Evolutionary conservation across 805 yeast species (phyloP).

Genomic region (Teunomyces stri): DNA sequence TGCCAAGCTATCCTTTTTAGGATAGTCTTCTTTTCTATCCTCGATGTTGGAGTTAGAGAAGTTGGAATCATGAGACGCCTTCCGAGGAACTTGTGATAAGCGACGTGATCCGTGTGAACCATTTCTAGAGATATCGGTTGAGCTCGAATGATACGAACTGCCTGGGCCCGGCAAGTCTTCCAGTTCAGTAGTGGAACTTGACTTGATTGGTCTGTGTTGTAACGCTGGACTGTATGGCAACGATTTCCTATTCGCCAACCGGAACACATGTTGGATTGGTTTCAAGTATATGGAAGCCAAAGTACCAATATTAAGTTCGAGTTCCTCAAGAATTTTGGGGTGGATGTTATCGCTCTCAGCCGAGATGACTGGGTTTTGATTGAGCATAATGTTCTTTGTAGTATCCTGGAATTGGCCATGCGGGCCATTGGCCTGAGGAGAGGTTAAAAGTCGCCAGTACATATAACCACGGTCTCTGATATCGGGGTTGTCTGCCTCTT

Average conservation of each 20-base stretch:
- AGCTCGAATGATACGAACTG: conserved; percentile 1
- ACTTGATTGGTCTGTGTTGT: conserved; percentile 19
- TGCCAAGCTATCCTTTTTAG: conserved; percentile 28
- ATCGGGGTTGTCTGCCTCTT: conserved; percentile 78
- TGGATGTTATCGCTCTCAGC: conserved; percentile 70
- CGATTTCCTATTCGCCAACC: conserved; percentile 52
- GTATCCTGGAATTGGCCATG: conserved; percentile 39
- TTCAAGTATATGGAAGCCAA: conserved; percentile 81
- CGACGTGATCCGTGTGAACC: conserved; percentile 11
- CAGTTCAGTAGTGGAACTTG: conserved; percentile 6
- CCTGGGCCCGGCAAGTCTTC: neutral
- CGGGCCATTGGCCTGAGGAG: conserved; percentile 31
- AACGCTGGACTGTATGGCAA: conserved; percentile 49
- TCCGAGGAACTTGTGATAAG: conserved; percentile 14
- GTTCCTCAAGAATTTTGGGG: conserved; percentile 68
- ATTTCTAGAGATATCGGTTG: conserved; percentile 4
- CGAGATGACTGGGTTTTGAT: conserved; percentile 60
- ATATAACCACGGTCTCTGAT: conserved; percentile 79
- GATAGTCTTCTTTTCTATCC: conserved; percentile 8
- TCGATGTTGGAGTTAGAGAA: conserved; percentile 18
- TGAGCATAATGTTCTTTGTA: conserved; percentile 53
- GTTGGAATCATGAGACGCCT: conserved; percentile 21
- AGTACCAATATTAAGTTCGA: conserved; percentile 78
- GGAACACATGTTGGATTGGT: conserved; percentile 78
- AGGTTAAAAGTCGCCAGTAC: conserved; percentile 78